Percentiles rank a stretch among this genome's conserved stretches.
phyloP scores from a whole-genome alignment of 2,329 filamentous ascomycete species.

The Fusarium zealandicum region DNA sequence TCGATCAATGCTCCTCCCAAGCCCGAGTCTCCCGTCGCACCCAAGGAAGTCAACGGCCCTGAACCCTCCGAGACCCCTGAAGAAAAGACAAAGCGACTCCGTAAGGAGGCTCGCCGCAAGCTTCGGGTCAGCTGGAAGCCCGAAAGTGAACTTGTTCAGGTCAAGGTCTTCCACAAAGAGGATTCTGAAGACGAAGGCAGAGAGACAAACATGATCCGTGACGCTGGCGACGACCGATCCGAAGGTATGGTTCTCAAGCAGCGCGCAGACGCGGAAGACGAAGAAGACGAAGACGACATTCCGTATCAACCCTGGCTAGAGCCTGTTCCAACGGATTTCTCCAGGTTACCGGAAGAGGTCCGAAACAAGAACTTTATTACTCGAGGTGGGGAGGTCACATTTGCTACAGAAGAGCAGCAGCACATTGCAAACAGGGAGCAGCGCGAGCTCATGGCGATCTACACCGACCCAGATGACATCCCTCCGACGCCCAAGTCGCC shows the following conservation, averaged over 20 bases:
- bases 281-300: slow-evolving; percentile 66
- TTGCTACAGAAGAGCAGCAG: slow-evolving; percentile 64
- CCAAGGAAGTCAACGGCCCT: slow-evolving; percentile 57
- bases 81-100: slow-evolving; percentile 70
- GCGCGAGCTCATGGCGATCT: slow-evolving; percentile 67
- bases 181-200: slow-evolving; percentile 74
- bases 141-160: slow-evolving; percentile 69
- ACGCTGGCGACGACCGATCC: slow-evolving; percentile 75
- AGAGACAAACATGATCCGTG: slow-evolving; percentile 71
- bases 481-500: slow-evolving; percentile 65
- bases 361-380: slow-evolving; percentile 60
- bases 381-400: slow-evolving; percentile 58
- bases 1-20: slow-evolving; percentile 56
- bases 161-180: slow-evolving; percentile 76
- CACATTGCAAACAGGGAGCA: slow-evolving; percentile 64
- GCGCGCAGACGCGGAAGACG: slow-evolving; percentile 55
- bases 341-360: slow-evolving; percentile 54
- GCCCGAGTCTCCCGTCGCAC: slow-evolving; percentile 52
- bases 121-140: slow-evolving; percentile 76
- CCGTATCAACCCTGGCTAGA: slow-evolving; percentile 61
- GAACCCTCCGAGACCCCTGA: slow-evolving; percentile 71
- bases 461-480: slow-evolving; percentile 61
- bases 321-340: slow-evolving; percentile 57
- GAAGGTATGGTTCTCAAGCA: slow-evolving; percentile 74
- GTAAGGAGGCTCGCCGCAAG: slow-evolving; percentile 75